Evolutionary conservation across 257 asterid genomes (phyloP).

Genomic region (Salvia miltiorrhiza): DNA sequence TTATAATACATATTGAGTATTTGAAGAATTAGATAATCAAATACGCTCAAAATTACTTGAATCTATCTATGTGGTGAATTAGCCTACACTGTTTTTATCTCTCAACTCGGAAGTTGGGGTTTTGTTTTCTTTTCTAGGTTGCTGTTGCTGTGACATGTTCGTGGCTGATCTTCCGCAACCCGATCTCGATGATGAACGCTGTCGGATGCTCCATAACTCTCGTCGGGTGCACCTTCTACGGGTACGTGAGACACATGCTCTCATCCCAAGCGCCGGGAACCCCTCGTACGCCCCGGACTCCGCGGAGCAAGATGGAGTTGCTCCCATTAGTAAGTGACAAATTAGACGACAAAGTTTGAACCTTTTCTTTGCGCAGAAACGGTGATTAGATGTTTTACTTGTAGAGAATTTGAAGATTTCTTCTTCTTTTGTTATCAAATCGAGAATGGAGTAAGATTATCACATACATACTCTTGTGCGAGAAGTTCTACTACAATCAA

Average conservation of each 20-base stretch:
- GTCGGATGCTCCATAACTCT: constrained; percentile 79
- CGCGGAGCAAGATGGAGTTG: constrained; percentile 54
- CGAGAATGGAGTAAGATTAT: constrained; percentile 16
- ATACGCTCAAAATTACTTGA: no score
- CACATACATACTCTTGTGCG: background rate
- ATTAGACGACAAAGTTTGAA: constrained; percentile 61
- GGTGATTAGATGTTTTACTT: constrained; percentile 15
- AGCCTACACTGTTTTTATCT: no score
- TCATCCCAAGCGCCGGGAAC: constrained; percentile 57
- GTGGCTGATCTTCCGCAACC: constrained; percentile 87
- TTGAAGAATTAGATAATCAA: no score
- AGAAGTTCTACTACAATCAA: background rate
- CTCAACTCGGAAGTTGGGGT: no score
- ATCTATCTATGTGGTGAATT: no score
- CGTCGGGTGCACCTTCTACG: constrained; percentile 88
- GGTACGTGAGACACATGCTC: constrained; percentile 74
- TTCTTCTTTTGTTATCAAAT: background rate
- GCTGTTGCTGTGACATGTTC: constrained; percentile 94
- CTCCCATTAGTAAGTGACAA: constrained; percentile 70
- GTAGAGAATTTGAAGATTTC: constrained; percentile 19
- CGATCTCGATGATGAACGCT: constrained; percentile 78
- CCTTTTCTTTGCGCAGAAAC: background rate
- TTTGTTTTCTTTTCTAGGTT: constrained; percentile 37
- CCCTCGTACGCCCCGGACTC: constrained; percentile 66
- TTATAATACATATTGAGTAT: no score